Percentiles rank a stretch among this genome's conserved stretches.
Evolutionary conservation across 371 early-diverging fungal species (phyloP).

Genomic region (Haplosporangium sp.): DNA sequence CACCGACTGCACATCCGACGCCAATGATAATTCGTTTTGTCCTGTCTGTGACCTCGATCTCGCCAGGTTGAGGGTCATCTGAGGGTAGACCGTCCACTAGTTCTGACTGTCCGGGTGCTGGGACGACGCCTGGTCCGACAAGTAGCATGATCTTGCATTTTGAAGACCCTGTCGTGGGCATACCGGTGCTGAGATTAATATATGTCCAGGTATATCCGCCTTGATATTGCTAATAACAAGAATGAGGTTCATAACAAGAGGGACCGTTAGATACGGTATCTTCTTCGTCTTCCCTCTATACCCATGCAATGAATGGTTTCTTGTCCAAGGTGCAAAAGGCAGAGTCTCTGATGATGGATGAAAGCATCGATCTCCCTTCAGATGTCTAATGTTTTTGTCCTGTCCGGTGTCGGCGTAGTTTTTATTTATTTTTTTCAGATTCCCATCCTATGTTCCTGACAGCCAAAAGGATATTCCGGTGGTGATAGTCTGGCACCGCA

Average conservation of each 20-base stretch:
- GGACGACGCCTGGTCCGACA: constrained; percentile 17
- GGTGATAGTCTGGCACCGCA: not conserved
- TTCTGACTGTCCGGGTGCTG: not conserved
- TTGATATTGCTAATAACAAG: constrained; percentile 35
- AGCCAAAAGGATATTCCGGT: too few species aligned
- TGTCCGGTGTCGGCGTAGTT: too few species aligned
- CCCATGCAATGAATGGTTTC: not conserved
- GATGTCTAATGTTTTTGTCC: too few species aligned
- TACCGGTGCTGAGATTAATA: constrained; percentile 20
- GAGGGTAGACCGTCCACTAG: not conserved
- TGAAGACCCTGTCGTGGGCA: not conserved
- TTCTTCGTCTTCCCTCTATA: too few species aligned
- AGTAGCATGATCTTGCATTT: constrained; percentile 29
- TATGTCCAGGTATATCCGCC: constrained; percentile 24
- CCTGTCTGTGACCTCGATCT: constrained; percentile 22
- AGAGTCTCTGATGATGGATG: not conserved
- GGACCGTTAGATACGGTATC: too few species aligned
- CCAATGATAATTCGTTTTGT: constrained; percentile 37
- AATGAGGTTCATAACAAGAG: not conserved
- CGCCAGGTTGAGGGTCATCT: constrained; percentile 13
- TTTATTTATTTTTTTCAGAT: too few species aligned
- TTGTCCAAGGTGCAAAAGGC: not conserved
- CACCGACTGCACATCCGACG: constrained; percentile 43
- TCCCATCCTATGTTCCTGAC: not conserved
- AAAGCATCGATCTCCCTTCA: too few species aligned